Evolutionary conservation across 331 rosid species (phyloP).

Genomic region (Malus hybrid): DNA sequence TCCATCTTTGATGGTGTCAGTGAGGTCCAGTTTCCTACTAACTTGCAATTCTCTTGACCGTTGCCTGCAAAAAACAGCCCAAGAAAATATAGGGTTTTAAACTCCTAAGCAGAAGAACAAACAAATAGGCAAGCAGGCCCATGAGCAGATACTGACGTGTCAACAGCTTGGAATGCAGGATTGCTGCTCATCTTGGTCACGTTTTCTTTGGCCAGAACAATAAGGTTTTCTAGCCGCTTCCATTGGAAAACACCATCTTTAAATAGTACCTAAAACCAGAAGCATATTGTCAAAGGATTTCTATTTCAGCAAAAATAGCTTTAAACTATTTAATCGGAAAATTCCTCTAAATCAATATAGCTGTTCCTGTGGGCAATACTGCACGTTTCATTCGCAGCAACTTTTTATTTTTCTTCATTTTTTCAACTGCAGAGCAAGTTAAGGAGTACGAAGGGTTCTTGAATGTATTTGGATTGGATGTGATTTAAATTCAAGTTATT

Average conservation of each 20-base stretch:
- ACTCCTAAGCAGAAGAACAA: constrained; percentile 13
- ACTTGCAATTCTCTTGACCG: constrained; percentile 41
- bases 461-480: neutral
- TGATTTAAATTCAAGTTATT: neutral
- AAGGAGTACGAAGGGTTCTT: neutral
- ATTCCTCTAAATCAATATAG: too few relatives aligned
- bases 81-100: constrained; percentile 14
- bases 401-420: neutral
- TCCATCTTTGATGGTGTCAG: constrained; percentile 93
- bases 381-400: neutral
- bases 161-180: constrained; percentile 62
- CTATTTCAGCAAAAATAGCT: neutral
- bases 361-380: neutral
- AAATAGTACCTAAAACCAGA: constrained; percentile 64
- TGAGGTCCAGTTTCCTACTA: constrained; percentile 74
- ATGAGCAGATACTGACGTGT: constrained; percentile 39
- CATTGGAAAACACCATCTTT: constrained; percentile 95
- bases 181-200: constrained; percentile 93
- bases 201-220: constrained; percentile 90
- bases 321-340: neutral
- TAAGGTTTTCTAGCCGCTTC: constrained; percentile 97
- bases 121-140: constrained; percentile 5
- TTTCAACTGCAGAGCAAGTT: neutral
- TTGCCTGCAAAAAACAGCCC: constrained; percentile 35
- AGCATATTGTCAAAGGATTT: neutral